Conservation (phyloP, 495 filamentous ascomycete genomes). For the Sphaerosporella brunnea region DNA sequence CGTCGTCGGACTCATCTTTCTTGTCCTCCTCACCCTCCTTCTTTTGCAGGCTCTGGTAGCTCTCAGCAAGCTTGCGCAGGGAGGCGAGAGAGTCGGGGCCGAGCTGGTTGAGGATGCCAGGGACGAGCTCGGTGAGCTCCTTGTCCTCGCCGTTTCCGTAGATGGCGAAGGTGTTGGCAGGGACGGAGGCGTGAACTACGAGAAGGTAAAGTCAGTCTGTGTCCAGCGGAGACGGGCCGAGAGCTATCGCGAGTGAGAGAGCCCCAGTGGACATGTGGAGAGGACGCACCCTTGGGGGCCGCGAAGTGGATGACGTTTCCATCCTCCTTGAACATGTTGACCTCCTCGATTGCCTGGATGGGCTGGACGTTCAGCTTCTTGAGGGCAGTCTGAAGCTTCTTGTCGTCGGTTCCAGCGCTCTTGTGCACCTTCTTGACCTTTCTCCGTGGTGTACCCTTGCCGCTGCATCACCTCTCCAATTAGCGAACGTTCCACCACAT, state of each 20-base stretch:
- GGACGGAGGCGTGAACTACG: slow-evolving; percentile 85
- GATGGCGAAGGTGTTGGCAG: slow-evolving; percentile 96
- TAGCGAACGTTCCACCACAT: neutral
- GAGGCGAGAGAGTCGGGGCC: slow-evolving; percentile 95
- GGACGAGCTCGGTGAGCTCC: slow-evolving; percentile 97
- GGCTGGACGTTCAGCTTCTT: slow-evolving; percentile 96
- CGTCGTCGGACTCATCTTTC: slow-evolving; percentile 64
- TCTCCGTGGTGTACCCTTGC: slow-evolving; percentile 93
- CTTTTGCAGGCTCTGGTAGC: slow-evolving; percentile 99
- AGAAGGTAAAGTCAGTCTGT: no score
- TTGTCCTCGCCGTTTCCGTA: slow-evolving; percentile 98
- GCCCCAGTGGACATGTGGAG: neutral
- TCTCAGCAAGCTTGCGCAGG: slow-evolving; percentile 93
- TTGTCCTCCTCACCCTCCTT: slow-evolving; percentile 51
- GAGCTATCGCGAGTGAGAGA: neutral
- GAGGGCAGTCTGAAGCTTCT: slow-evolving; percentile 88
- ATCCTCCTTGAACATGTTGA: slow-evolving; percentile 99
- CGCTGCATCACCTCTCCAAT: slow-evolving; percentile 35
- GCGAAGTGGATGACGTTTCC: slow-evolving; percentile 99
- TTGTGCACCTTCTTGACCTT: slow-evolving; percentile 97
- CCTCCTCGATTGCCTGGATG: slow-evolving; percentile 97
- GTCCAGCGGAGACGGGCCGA: no score
- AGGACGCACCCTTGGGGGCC: slow-evolving; percentile 67
- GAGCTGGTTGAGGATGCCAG: slow-evolving; percentile 97
- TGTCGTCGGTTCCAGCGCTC: slow-evolving; percentile 82